Base-by-base conservation (phyloP, 2,329 filamentous ascomycete species). In the Alternaria brassicicola region DNA sequence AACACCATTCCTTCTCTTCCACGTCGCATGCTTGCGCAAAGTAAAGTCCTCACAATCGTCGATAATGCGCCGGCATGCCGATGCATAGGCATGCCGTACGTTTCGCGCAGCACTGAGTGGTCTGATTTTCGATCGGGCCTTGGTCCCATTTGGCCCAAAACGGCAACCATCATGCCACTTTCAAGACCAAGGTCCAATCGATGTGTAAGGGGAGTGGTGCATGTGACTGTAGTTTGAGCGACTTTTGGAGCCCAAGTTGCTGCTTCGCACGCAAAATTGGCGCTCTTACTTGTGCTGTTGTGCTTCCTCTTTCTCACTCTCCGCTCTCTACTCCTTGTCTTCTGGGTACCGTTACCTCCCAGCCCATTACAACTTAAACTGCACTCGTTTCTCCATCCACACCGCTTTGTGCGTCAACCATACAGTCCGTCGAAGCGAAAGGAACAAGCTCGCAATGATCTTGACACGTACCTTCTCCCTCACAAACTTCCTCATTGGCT, bases 401-500 rank as follows among this genome's bases (percentile, higher is more conserved):
- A 10, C 10, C n/a, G 19, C 41, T 10, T 45, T 43, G 2, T 13
- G 26, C 9, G 30, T n/a, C 5, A 30, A 19, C 41, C 12, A 19
- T 4, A 7, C n/a, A 19, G 9, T n/a, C 7, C n/a, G 15, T 19
- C 25, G 17, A 30, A 12, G 5, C 41, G 25, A 26, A 10, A 30
- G 26, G 15, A 30, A 17, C 23, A 25, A 33, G 26, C n/a, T 38
- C 23, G 59, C 19, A 2, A 82, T 83, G 79, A 57, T 81, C 21
- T 76, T 84, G 56, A 81, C 82, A 0, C 82, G 82, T 59, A 74
- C 78, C 19, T 80, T 89, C 62, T 88, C 86, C 10, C 65, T 88
- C 61, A 87, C 85, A 60, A 89, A 90, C 78, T 90, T 90, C 70
- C 70, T 83, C 62, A 85, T 90, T 59, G 88, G 87, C 52, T 83